Evolutionary conservation across 148 eudicot genomes (phyloP).

Genomic region (Bassia scoparia): DNA sequence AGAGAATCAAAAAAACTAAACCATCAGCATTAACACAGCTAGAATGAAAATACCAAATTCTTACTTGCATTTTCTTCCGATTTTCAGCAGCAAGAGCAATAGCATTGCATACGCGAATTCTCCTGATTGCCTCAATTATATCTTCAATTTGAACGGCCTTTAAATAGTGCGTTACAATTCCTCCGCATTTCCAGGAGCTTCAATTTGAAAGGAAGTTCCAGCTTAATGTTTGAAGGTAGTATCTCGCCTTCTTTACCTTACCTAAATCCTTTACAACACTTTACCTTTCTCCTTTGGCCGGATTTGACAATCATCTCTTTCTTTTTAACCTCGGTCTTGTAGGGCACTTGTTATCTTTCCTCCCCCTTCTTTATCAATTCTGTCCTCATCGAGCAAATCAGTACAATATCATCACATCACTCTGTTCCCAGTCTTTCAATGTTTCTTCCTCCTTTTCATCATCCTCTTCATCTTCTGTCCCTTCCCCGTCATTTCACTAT

Average conservation of each 20-base stretch:
- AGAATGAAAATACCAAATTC: conserved; percentile 7
- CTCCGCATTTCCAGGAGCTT: conserved; percentile 71
- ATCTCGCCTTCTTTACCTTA: conserved; percentile 31
- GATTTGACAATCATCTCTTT: conserved; percentile 22
- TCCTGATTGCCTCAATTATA: conserved; percentile 66
- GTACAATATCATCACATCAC: conserved; percentile 75
- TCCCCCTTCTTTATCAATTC: conserved; percentile 26
- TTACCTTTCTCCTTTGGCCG: conserved; percentile 29
- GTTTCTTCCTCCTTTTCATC: conserved; percentile 41
- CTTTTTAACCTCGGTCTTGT: conserved; percentile 22
- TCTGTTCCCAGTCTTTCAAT: conserved; percentile 93
- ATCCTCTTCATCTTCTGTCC: conserved; percentile 42
- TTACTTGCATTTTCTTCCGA: conserved; percentile 86
- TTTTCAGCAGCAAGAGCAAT: conserved; percentile 83
- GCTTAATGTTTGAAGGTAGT: conserved; percentile 24
- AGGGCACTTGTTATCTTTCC: conserved; percentile 25
- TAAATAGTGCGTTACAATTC: conserved; percentile 56
- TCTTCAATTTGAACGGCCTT: conserved; percentile 61
- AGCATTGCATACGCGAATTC: conserved; percentile 76
- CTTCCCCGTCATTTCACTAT: conserved; percentile 49
- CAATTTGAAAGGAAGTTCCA: conserved; percentile 84
- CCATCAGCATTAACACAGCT: no score
- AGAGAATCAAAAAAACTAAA: no score
- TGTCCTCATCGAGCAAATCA: conserved; percentile 35
- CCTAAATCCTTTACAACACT: conserved; percentile 17